Conservation (phyloP, 805 yeast genomes). For the Candida broadrunensis region DNA sequence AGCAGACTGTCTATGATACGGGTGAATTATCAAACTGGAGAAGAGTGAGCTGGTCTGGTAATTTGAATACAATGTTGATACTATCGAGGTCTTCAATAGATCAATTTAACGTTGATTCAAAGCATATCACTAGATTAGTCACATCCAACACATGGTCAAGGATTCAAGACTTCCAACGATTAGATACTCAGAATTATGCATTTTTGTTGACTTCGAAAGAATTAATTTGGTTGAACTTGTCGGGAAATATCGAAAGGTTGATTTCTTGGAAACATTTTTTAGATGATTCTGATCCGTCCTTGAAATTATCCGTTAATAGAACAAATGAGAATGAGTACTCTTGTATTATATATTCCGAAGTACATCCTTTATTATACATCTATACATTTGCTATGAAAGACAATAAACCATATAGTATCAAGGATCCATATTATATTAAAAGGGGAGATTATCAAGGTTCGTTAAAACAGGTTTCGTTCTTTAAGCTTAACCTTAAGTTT, state of each 20-base stretch:
- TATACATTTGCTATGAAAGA: slow-evolving; percentile 29
- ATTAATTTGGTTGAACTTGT: slow-evolving; percentile 47
- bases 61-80: slow-evolving; percentile 20
- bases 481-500: background rate
- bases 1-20: slow-evolving; percentile 32
- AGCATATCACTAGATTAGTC: slow-evolving; percentile 27
- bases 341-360: slow-evolving; percentile 26
- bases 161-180: slow-evolving; percentile 41
- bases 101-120: slow-evolving; percentile 17
- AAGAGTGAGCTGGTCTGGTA: slow-evolving; percentile 44
- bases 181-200: slow-evolving; percentile 25
- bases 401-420: slow-evolving; percentile 23
- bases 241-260: slow-evolving; percentile 39
- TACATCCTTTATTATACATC: slow-evolving; percentile 26
- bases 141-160: slow-evolving; percentile 54
- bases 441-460: slow-evolving; percentile 3
- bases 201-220: slow-evolving; percentile 68
- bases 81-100: slow-evolving; percentile 45
- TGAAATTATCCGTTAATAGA: slow-evolving; percentile 34
- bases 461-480: background rate
- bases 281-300: slow-evolving; percentile 51
- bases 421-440: slow-evolving; percentile 27
- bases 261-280: slow-evolving; percentile 75
- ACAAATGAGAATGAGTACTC: slow-evolving; percentile 15
- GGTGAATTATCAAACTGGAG: slow-evolving; percentile 58